phyloP scores from a whole-genome alignment of 2,329 filamentous ascomycete genomes.

The Colletotrichum coccodes region DNA sequence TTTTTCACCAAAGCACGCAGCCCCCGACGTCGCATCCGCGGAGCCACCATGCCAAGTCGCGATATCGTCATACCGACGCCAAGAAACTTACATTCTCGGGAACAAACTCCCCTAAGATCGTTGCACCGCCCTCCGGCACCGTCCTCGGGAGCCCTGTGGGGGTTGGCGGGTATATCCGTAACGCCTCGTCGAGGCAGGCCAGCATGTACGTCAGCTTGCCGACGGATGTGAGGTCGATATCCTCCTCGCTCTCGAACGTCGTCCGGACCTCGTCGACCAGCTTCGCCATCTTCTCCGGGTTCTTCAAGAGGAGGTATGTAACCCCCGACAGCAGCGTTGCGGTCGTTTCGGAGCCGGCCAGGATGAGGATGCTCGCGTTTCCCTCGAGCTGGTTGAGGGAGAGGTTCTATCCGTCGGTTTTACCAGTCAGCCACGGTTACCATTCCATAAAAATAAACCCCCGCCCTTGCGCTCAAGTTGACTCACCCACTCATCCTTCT shows the following conservation, averaged over 20 bases:
- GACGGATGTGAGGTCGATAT: constrained; percentile 48
- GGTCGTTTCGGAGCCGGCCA: constrained; percentile 48
- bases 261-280: constrained; percentile 50
- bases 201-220: constrained; percentile 48
- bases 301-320: constrained; percentile 41
- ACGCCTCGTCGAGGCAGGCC: constrained; percentile 52
- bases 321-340: constrained; percentile 42
- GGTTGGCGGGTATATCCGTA: constrained; percentile 51
- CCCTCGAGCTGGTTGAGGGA: constrained; percentile 25
- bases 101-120: constrained; percentile 42
- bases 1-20: neutral
- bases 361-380: constrained; percentile 35
- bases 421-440: neutral
- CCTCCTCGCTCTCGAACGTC: constrained; percentile 43
- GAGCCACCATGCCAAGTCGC: neutral
- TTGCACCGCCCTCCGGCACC: constrained; percentile 44
- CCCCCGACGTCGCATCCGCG: neutral
- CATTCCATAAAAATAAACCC: neutral
- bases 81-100: constrained; percentile 42
- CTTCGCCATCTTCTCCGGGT: constrained; percentile 42
- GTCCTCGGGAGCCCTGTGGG: constrained; percentile 39
- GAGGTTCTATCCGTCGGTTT: neutral
- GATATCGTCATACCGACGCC: neutral
- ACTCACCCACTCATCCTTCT: constrained; percentile 32
- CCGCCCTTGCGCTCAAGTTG: no score